phyloP scores from a whole-genome alignment of 1,139 yeast genomes.

The Hanseniaspora sp. region DNA sequence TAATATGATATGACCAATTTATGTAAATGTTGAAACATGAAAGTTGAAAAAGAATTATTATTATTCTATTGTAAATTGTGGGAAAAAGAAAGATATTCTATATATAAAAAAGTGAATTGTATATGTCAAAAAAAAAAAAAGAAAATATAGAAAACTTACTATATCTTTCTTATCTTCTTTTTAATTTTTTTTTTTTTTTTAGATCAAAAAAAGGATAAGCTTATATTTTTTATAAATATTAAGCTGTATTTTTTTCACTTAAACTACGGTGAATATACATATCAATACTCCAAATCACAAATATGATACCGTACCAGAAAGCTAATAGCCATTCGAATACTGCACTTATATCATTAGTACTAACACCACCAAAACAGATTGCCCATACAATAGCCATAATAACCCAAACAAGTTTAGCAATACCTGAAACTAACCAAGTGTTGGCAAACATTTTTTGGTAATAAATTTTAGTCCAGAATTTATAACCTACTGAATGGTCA shows the following conservation, averaged over 20 bases:
- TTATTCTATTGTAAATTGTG: too few species aligned
- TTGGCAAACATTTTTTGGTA: slow-evolving; percentile 27
- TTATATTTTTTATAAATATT: too few species aligned
- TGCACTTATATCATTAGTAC: slow-evolving; percentile 38
- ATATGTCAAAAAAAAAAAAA: too few species aligned
- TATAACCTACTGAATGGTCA: slow-evolving; percentile 6
- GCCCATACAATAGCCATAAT: slow-evolving; percentile 60
- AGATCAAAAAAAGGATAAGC: too few species aligned
- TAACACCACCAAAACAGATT: slow-evolving; percentile 48
- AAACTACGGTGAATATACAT: slow-evolving; percentile 11
- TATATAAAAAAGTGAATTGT: too few species aligned
- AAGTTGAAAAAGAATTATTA: too few species aligned
- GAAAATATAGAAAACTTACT: too few species aligned
- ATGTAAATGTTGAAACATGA: too few species aligned
- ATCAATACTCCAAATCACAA: slow-evolving; percentile 58
- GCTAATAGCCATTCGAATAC: slow-evolving; percentile 74
- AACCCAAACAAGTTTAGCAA: slow-evolving; percentile 55
- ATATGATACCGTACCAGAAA: slow-evolving; percentile 68
- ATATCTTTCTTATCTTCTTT: too few species aligned
- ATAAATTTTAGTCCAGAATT: slow-evolving; percentile 17
- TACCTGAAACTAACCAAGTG: slow-evolving; percentile 42
- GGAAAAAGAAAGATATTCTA: too few species aligned
- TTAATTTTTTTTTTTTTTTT: too few species aligned
- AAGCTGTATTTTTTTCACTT: not conserved
- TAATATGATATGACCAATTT: too few species aligned